Conservation (phyloP, 805 yeast genomes). For the Candida schatavii region DNA sequence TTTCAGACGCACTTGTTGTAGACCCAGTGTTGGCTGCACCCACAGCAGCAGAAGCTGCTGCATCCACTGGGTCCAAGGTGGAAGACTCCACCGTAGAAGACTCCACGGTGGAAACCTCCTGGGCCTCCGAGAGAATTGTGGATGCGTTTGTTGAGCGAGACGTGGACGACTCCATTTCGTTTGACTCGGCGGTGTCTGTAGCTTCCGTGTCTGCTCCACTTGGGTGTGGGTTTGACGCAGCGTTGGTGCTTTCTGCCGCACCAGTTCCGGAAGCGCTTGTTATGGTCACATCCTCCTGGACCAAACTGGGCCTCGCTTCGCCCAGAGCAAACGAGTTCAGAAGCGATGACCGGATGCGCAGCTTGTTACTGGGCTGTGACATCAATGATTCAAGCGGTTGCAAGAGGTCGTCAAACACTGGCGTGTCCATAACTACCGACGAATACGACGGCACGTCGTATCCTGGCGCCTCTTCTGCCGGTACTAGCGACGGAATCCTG, state of each 20-base stretch:
- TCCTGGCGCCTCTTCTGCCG: slow-evolving; percentile 33
- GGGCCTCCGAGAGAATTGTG: background rate
- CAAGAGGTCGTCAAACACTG: slow-evolving; percentile 30
- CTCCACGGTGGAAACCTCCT: slow-evolving; percentile 1
- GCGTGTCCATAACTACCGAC: background rate
- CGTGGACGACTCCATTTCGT: slow-evolving; percentile 4
- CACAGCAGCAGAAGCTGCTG: background rate
- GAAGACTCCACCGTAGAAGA: background rate
- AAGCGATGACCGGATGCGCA: slow-evolving; percentile 25
- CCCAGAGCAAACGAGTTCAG: slow-evolving; percentile 33
- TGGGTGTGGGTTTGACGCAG: background rate
- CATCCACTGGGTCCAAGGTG: background rate
- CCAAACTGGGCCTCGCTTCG: background rate
- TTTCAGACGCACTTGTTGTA: background rate
- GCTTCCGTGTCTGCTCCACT: slow-evolving; percentile 3
- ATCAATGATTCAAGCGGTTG: slow-evolving; percentile 2
- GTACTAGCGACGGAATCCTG: slow-evolving; percentile 26
- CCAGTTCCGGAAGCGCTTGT: background rate
- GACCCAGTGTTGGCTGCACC: background rate
- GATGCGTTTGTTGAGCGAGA: slow-evolving; percentile 6
- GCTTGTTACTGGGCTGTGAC: background rate
- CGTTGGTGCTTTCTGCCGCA: background rate
- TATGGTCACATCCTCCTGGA: background rate
- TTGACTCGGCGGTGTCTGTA: slow-evolving; percentile 7
- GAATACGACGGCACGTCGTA: slow-evolving; percentile 18